Percentiles rank a stretch among this genome's conserved stretches.
phyloP scores from a whole-genome alignment of 1,284 basidiomycete genomes.

The Porodaedalea pini region DNA sequence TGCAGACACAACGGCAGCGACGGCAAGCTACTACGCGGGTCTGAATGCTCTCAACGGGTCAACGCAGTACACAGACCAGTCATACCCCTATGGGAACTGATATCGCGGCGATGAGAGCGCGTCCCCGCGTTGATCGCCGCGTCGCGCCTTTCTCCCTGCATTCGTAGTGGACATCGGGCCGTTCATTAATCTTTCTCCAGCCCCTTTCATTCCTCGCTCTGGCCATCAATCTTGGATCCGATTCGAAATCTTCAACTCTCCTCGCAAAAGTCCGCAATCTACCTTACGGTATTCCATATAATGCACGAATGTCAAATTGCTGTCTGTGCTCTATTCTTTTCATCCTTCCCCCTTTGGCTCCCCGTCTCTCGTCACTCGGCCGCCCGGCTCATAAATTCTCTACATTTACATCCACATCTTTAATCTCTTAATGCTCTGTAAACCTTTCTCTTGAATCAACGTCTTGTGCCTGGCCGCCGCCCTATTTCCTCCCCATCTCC shows the following conservation, averaged over 20 bases:
- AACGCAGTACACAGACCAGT: neutral
- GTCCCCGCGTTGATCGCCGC: slow-evolving; percentile 5
- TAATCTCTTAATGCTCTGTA: neutral
- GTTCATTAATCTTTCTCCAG: neutral
- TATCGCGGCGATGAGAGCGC: neutral
- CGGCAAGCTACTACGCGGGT: neutral
- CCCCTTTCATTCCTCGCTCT: neutral
- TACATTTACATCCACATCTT: neutral
- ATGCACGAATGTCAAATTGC: slow-evolving; percentile 3
- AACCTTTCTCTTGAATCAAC: slow-evolving; percentile 2
- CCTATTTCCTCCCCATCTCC: neutral
- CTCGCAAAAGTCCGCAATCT: neutral
- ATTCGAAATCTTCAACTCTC: neutral
- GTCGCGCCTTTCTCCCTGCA: neutral
- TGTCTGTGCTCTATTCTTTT: slow-evolving; percentile 3
- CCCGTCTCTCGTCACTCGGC: neutral
- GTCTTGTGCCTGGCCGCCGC: slow-evolving; percentile 12
- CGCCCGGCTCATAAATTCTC: neutral
- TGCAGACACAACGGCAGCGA: neutral
- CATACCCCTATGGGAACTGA: slow-evolving; percentile 1
- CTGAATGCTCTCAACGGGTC: neutral
- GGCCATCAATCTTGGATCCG: neutral
- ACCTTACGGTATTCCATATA: neutral
- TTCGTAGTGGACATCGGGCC: neutral
- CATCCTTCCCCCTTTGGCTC: neutral